Evolutionary conservation across 1,284 basidiomycete species (phyloP), one percentile per base, ranked within the genome.

Genomic region (Stereum hirsutum): DNA sequence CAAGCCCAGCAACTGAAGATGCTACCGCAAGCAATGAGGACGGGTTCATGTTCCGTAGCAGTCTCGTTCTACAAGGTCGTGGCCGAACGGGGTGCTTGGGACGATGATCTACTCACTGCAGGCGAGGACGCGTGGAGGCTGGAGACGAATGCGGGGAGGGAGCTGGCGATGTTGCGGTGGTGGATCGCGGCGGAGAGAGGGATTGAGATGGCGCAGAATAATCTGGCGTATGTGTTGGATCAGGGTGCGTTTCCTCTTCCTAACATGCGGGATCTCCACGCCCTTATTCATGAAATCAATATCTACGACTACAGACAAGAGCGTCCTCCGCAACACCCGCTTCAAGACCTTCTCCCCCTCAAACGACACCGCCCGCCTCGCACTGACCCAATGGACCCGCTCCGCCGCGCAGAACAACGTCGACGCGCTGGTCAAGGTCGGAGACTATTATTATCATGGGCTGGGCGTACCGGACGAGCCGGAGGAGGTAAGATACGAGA

Each of bases 401-500:
- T 92, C 91, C 2, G 94, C 95, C 7, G 84, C 78, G 1, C 96
- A 99, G 60, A 82, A 86, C 45, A 96, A 98, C 54, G 77, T 96
- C 21, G 94, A 99, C 57, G 89, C 96, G 2, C 72, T 98, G 48
- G 91, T 98, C 54, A 98, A 97, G 71, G 91, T 96, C 2, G 91
- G 87, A 39, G 94, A 98, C 59, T 94, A 97, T 59, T 94, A 95
- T 63, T 97, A 92, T 62, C 79, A 90, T 49, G 89, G 89, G 0
- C 69, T 90, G 7, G 91, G 90, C 5, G 78, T 89, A 2, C 63
- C 72, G 17, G 72, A 78, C 46, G 76, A 81, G 46, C 70, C 76
- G 12, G 72, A 78, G 52, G 61, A 68, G 2, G 63, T 74, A 25
- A 73, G 83, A 14, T 79, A 80, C 58, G 88, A 91, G 57, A 91